Base-by-base conservation (phyloP, 2,329 filamentous ascomycete species). In the Penicillium sp. region DNA sequence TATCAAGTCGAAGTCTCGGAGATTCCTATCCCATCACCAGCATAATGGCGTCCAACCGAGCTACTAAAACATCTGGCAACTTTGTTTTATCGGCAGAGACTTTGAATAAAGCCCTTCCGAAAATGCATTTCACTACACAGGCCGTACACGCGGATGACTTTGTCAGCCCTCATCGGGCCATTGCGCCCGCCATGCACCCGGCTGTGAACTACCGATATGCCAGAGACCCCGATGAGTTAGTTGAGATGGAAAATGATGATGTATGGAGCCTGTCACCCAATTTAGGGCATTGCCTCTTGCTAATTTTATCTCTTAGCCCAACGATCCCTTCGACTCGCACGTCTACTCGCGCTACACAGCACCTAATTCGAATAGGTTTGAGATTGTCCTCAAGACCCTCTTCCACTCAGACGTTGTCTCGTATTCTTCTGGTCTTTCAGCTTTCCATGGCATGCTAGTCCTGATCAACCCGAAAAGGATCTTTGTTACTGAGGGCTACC, bases 381-480 rank as follows among this genome's bases (percentile, higher is more conserved):
- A 59, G 33, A 20, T 46, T 12, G n/a, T 55, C 15, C 52, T 58
- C 3, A 26, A 78, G 1, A 53, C 30, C n/a, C 29, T 58, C 7
- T 53, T 56, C 44, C 2, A 46, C 50, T 9, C 46, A 51, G 26
- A 47, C 51, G 3, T n/a, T n/a, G 46, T 56, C 21, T 90, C 87
- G 39, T 97, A 97, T 75, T 76, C 84, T 21, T 94, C 90, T 4
- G 93, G 93, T 3, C 83, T 97, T 13, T 82, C 90, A 6, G 90
- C 92, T 17, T 92, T 97, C 76, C 90, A 97, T 72, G 91, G 90
- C 12, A 78, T 95, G 54, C 80, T 97, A 2, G 84, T 91, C 15
- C 85, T 85, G 64, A 74, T 95, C 7, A 91, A 94, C 69, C 93
- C 93, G 1, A 84, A 84, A 59, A 85, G 87, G 51, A 84, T 97